These are phyloP conservation scores for Aspergillus campestris DNA, from an alignment of 495 filamentous ascomycete species.

Conservation along the genomic window DNA sequence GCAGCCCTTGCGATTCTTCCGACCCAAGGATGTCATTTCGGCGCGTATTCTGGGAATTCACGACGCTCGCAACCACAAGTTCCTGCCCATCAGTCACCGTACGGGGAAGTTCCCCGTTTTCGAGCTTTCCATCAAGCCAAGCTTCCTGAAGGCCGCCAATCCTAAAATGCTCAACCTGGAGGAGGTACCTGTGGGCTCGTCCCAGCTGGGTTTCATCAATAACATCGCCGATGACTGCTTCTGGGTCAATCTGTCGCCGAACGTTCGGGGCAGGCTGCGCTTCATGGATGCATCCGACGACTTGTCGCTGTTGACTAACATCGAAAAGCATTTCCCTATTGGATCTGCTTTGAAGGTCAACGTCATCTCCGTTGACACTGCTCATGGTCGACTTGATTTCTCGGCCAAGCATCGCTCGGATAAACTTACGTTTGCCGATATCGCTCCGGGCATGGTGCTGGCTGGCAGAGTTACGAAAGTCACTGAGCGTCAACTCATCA, in stretches of 20 bases:
- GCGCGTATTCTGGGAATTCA: conserved; percentile 82
- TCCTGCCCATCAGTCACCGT: conserved; percentile 83
- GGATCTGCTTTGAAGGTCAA: conserved; percentile 76
- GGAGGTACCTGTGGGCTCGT: conserved; percentile 61
- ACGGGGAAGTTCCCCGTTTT: conserved; percentile 68
- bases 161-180: conserved; percentile 58
- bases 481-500: conserved; percentile 70
- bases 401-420: conserved; percentile 54
- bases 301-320: conserved; percentile 60
- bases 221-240: conserved; percentile 67
- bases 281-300: conserved; percentile 81
- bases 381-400: conserved; percentile 70
- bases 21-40: conserved; percentile 55
- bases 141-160: conserved; percentile 47
- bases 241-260: conserved; percentile 89
- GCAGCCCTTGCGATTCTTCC: conserved; percentile 64
- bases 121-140: conserved; percentile 80
- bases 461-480: conserved; percentile 78
- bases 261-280: conserved; percentile 73
- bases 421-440: conserved; percentile 54
- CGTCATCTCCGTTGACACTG: conserved; percentile 66
- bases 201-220: conserved; percentile 77
- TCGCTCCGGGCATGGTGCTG: conserved; percentile 70
- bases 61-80: conserved; percentile 82
- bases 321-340: conserved; percentile 77